These are phyloP conservation scores for Elaeis oleifera DNA, from an alignment of 202 grass and related monocot species.

Conservation along the genomic window DNA sequence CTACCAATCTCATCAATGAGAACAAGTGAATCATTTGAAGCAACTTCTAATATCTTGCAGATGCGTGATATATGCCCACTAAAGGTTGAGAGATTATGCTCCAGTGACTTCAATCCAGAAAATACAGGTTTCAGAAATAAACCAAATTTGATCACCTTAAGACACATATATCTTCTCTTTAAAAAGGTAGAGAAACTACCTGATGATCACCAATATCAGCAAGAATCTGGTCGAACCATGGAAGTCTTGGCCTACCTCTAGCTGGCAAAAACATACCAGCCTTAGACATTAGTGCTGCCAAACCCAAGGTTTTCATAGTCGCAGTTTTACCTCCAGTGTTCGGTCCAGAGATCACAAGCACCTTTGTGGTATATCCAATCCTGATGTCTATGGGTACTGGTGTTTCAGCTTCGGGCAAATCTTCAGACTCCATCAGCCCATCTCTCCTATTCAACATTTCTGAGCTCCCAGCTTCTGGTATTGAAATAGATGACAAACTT, in stretches of 20 bases:
- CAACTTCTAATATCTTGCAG: conserved; percentile 51
- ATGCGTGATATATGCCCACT: conserved; percentile 69
- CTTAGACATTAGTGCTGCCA: conserved; percentile 63
- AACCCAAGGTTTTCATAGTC: conserved; percentile 73
- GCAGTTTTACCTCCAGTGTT: conserved; percentile 78
- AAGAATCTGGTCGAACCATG: conserved; percentile 69
- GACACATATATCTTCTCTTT: conserved; percentile 35
- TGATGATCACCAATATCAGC: conserved; percentile 75
- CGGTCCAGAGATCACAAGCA: conserved; percentile 75
- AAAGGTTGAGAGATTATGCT: conserved; percentile 75
- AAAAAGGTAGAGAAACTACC: conserved; percentile 57
- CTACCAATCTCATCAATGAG: conserved; percentile 73
- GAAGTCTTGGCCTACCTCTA: conserved; percentile 56
- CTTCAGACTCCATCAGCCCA: conserved; percentile 10
- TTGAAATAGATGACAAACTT: not conserved
- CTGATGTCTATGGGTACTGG: conserved; percentile 56
- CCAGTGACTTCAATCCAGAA: conserved; percentile 74
- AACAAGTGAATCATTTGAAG: conserved; percentile 54
- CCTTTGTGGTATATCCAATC: conserved; percentile 33
- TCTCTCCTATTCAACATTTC: conserved; percentile 13
- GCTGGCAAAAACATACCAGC: conserved; percentile 67
- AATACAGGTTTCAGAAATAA: conserved; percentile 51
- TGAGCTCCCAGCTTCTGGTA: conserved; percentile 9
- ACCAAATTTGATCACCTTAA: conserved; percentile 27
- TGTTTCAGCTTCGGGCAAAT: conserved; percentile 17